Conservation (phyloP, 805 yeast species). For the Gaillardinia entomophila region DNA sequence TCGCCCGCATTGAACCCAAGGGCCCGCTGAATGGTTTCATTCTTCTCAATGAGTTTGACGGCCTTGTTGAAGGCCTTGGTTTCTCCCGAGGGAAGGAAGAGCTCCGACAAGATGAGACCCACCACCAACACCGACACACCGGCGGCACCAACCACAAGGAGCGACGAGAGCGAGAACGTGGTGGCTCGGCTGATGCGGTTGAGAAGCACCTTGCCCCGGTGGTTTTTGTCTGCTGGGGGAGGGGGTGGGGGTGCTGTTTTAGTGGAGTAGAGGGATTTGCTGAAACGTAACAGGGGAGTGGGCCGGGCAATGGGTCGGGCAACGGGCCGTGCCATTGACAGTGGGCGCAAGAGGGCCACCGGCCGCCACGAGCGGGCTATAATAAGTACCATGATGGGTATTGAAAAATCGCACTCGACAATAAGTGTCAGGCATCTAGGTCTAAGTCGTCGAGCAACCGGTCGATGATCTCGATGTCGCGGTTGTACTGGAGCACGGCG, state of each 20-base stretch:
- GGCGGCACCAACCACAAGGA: constrained; percentile 61
- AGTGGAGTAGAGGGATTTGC: constrained; percentile 15
- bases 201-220: constrained; percentile 38
- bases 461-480: constrained; percentile 25
- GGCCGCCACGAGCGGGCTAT: too few relatives aligned
- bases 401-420: background rate
- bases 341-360: background rate
- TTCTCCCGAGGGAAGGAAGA: constrained; percentile 86
- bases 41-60: constrained; percentile 67
- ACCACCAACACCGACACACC: constrained; percentile 65
- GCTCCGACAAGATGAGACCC: constrained; percentile 71
- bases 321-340: background rate
- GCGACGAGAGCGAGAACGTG: constrained; percentile 56
- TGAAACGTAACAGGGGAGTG: too few relatives aligned
- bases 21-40: constrained; percentile 50
- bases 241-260: constrained; percentile 31
- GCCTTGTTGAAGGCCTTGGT: constrained; percentile 87
- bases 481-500: constrained; percentile 9
- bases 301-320: too few relatives aligned
- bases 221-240: constrained; percentile 29
- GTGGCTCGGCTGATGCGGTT: constrained; percentile 48
- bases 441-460: constrained; percentile 18
- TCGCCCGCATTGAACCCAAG: constrained; percentile 50
- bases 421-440: constrained; percentile 19
- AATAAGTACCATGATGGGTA: too few relatives aligned